These are phyloP conservation scores for Trichopus zeylanicus DNA, from an alignment of 116 monocot genomes.

Conservation along the genomic window DNA sequence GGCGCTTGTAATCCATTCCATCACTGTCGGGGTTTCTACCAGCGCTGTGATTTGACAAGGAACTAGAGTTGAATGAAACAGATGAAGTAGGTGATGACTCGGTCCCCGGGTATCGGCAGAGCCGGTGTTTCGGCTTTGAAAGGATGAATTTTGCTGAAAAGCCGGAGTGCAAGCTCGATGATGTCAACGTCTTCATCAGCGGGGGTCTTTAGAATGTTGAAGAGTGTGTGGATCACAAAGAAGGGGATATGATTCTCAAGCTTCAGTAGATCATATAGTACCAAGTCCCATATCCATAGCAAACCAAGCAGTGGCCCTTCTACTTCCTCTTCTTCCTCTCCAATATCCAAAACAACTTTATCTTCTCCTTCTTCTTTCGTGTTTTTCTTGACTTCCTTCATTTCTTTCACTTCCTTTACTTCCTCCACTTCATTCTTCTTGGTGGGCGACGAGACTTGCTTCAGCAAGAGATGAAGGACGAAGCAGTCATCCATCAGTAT, in stretches of 20 bases:
- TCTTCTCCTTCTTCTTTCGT: neutral
- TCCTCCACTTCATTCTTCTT: neutral
- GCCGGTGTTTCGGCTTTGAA: neutral
- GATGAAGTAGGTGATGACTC: conserved; percentile 7
- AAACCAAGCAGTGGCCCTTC: neutral
- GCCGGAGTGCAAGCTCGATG: neutral
- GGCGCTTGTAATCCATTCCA: conserved; percentile 8
- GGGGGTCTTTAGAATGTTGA: conserved; percentile 3
- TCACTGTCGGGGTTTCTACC: neutral
- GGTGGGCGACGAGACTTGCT: neutral
- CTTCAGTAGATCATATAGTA: conserved; percentile 1
- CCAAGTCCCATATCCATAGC: neutral
- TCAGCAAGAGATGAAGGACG: neutral
- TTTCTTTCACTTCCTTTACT: no score
- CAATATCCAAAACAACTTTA: neutral
- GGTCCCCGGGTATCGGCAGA: no score
- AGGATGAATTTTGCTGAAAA: neutral
- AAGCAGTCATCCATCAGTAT: neutral
- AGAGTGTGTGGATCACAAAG: conserved; percentile 16
- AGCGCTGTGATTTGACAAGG: neutral
- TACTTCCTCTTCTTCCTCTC: neutral
- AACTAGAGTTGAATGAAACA: neutral
- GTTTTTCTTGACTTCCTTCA: no score
- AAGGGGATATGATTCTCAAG: conserved; percentile 38
- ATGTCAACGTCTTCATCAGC: conserved; percentile 6